Evolutionary conservation across 208 protist genomes (phyloP).

Genomic region (Tritrichomonas foetus): DNA sequence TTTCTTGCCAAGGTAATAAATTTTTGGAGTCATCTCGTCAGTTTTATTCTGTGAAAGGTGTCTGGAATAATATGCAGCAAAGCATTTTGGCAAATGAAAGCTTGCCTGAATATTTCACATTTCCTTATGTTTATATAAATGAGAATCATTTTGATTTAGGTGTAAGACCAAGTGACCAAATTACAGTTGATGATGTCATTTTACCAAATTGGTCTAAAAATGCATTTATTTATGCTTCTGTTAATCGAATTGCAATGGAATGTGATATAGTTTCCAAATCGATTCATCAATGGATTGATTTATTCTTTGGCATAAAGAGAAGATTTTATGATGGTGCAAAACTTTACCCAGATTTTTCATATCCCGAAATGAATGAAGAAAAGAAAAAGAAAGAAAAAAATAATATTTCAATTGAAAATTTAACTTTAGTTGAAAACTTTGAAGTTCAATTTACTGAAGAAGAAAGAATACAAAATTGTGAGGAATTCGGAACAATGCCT

Average conservation of each 20-base stretch:
- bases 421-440: too few relatives aligned
- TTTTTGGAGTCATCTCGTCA: background rate
- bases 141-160: background rate
- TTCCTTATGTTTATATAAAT: background rate
- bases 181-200: constrained; percentile 41
- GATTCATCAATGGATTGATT: constrained; percentile 91
- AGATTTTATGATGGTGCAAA: background rate
- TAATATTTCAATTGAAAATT: too few relatives aligned
- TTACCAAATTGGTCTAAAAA: constrained; percentile 54
- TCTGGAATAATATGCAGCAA: background rate
- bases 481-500: background rate
- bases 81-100: background rate
- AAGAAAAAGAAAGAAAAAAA: too few relatives aligned
- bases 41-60: background rate
- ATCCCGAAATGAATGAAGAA: background rate
- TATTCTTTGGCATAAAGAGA: constrained; percentile 78
- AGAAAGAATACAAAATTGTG: background rate
- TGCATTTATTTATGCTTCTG: constrained; percentile 49
- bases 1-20: constrained; percentile 35
- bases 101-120: background rate
- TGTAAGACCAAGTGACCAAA: background rate
- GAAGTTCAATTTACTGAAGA: background rate
- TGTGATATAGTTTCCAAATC: constrained; percentile 65
- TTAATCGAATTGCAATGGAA: constrained; percentile 54
- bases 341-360: background rate